phyloP scores from a whole-genome alignment of 139 green algal species.

The Chlamydomonas applanata region DNA sequence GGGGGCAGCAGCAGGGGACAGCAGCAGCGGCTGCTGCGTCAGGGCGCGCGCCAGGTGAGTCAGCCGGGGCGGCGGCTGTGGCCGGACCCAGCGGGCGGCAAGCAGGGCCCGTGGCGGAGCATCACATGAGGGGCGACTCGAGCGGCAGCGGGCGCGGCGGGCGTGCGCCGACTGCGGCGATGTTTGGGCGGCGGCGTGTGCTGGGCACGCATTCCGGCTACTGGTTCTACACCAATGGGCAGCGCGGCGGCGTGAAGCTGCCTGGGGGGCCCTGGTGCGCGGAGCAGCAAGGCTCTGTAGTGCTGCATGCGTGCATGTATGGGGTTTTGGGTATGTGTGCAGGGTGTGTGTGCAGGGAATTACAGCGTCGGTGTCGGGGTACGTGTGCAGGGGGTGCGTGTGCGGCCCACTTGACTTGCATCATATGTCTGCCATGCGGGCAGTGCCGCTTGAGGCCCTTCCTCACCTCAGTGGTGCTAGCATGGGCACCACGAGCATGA shows the following conservation, averaged over 20 bases:
- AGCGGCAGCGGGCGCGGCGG: not conserved
- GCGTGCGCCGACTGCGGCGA: not conserved
- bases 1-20: no score
- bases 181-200: slow-evolving; percentile 9
- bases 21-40: not conserved
- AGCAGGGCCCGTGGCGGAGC: no score
- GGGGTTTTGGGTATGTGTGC: not conserved
- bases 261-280: slow-evolving; percentile 89
- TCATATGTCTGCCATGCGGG: not conserved
- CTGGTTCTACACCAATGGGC: slow-evolving; percentile 97
- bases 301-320: not conserved
- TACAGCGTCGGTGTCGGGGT: no score
- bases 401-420: not conserved
- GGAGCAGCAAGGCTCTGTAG: not conserved
- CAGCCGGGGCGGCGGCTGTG: not conserved
- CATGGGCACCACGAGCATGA: no score
- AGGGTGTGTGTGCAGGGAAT: not conserved
- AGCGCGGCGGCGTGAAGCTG: slow-evolving; percentile 89
- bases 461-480: no score
- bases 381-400: not conserved
- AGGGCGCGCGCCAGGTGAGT: slow-evolving; percentile 1
- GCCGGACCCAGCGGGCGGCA: no score
- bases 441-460: not conserved
- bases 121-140: no score
- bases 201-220: slow-evolving; percentile 66